Base-by-base conservation (phyloP, 1,284 basidiomycete genomes). In the Anthracocystis setariae region DNA sequence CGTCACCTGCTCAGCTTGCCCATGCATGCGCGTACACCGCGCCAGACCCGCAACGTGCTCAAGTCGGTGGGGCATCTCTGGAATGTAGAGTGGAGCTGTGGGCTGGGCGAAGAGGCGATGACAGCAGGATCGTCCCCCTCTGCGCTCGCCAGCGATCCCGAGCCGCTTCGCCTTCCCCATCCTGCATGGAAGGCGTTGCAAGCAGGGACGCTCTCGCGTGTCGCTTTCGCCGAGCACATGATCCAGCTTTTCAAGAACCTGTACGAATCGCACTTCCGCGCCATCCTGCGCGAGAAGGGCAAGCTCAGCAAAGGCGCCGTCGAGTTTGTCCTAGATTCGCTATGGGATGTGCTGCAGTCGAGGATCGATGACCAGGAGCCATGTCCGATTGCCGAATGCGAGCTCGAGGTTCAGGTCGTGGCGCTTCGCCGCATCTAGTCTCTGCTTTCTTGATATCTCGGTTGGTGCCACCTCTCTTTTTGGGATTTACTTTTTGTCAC, bases 231-330 rank as follows among this genome's bases (percentile, higher is more conserved):
- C 21, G 84, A 84, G 43, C 82, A 84, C 62, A 59, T 79, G 58
- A 56, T 80, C 35, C 68, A 80, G 62, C 79, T 84, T 27, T 79
- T 84, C 71, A 84, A 83, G 68, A 82, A 83, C 47, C 69, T 84
- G n/a, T 84, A 83, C 76, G 84, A 84, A 57, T 64, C 70, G 33
- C 83, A 84, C 58, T 82, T 84, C 68, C 74, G 84, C 1, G 51
- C 56, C n/a, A 74, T 84, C 33, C 66, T 84, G 25, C 73, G 79
- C 10, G 83, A 84, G 33, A 70, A 77, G 42, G 82, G 79, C 20
- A 80, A 81, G 52, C 71, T 84, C 18, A 80, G 77, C 59, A 77
- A 84, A 23, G 83, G 82, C 17, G 79, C 83, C 3, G 75, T 77
- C 38, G 84, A 84, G 49, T 83, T 82, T 56, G 72, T 83, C 9